phyloP scores from a whole-genome alignment of 2,329 filamentous ascomycete species.

The Alternaria gaisen region DNA sequence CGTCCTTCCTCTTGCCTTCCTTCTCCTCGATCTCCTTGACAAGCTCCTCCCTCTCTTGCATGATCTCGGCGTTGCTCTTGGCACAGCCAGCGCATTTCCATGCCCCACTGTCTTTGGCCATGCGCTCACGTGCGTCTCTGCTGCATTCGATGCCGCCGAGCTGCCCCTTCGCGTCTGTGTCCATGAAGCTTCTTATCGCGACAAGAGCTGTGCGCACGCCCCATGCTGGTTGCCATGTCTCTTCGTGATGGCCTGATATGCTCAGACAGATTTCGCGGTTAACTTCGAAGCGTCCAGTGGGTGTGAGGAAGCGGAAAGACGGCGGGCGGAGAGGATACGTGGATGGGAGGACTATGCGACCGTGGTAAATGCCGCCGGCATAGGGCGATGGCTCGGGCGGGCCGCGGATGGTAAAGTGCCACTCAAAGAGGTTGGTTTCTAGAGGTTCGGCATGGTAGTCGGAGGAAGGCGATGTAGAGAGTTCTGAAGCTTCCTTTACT shows the following conservation, averaged over 20 bases:
- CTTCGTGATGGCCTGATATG: conserved; percentile 95
- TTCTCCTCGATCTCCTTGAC: conserved; percentile 58
- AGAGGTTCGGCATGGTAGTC: conserved; percentile 88
- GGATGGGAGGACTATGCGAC: conserved; percentile 88
- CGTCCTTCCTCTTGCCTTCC: conserved; percentile 53
- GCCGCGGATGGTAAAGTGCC: conserved; percentile 97
- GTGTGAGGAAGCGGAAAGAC: conserved; percentile 93
- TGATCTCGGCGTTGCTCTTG: conserved; percentile 76
- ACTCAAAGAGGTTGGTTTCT: conserved; percentile 93
- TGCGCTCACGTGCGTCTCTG: conserved; percentile 67
- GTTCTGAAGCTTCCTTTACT: conserved; percentile 92
- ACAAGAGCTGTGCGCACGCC: conserved; percentile 88
- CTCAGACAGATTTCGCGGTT: conserved; percentile 97
- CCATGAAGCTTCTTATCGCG: conserved; percentile 88
- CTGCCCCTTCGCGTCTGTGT: conserved; percentile 86
- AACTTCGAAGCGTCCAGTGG: conserved; percentile 90
- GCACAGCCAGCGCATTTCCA: conserved; percentile 78
- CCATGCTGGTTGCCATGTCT: conserved; percentile 99
- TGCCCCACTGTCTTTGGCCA: conserved; percentile 71
- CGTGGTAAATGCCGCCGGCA: conserved; percentile 87
- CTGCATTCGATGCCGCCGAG: conserved; percentile 85
- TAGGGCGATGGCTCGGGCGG: conserved; percentile 82
- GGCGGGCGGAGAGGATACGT: conserved; percentile 92
- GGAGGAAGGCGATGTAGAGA: conserved; percentile 79
- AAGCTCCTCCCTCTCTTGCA: conserved; percentile 72